Evolutionary conservation across 768 basidiomycete species (phyloP).

Genomic region (Calocybe cyanea): DNA sequence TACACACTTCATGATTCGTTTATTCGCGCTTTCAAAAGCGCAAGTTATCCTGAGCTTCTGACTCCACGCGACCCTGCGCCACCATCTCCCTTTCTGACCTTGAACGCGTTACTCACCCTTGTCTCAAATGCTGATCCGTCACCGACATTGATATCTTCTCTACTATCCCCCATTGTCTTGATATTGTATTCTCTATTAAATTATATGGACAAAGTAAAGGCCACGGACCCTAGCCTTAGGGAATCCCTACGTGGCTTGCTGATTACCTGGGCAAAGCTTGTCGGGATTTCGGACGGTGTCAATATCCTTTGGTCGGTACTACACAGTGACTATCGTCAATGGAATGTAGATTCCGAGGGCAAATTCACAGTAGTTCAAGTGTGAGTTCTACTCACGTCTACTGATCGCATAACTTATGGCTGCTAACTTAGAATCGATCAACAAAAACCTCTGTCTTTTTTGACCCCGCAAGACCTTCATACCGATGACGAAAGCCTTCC

Average conservation of each 20-base stretch:
- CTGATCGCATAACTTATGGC: neutral
- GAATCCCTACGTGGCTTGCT: slow-evolving; percentile 60
- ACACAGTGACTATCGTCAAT: slow-evolving; percentile 42
- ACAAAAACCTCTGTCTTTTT: slow-evolving; percentile 33
- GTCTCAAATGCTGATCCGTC: slow-evolving; percentile 79
- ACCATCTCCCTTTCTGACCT: slow-evolving; percentile 33
- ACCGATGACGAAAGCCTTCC: slow-evolving; percentile 40
- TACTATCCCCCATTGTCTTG: slow-evolving; percentile 68
- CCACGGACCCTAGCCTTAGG: slow-evolving; percentile 61
- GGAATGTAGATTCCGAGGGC: slow-evolving; percentile 57
- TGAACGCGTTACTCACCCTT: slow-evolving; percentile 52
- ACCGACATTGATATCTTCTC: slow-evolving; percentile 54
- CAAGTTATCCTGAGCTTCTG: neutral
- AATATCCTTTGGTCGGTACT: slow-evolving; percentile 59
- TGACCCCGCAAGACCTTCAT: slow-evolving; percentile 49
- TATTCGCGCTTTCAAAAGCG: slow-evolving; percentile 14
- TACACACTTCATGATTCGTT: slow-evolving; percentile 55
- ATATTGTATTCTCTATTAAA: slow-evolving; percentile 62
- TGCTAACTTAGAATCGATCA: slow-evolving; percentile 14
- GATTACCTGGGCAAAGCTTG: slow-evolving; percentile 72
- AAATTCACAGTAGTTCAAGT: slow-evolving; percentile 36
- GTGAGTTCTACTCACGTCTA: slow-evolving; percentile 36
- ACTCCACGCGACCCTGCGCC: slow-evolving; percentile 1
- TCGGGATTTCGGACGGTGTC: slow-evolving; percentile 47
- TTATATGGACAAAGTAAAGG: slow-evolving; percentile 49